A percentile compares a stretch with the other conserved stretches of the same genome.
These are phyloP conservation scores for Candida caryicola DNA, from an alignment of 805 yeast species.

Conservation along the genomic window DNA sequence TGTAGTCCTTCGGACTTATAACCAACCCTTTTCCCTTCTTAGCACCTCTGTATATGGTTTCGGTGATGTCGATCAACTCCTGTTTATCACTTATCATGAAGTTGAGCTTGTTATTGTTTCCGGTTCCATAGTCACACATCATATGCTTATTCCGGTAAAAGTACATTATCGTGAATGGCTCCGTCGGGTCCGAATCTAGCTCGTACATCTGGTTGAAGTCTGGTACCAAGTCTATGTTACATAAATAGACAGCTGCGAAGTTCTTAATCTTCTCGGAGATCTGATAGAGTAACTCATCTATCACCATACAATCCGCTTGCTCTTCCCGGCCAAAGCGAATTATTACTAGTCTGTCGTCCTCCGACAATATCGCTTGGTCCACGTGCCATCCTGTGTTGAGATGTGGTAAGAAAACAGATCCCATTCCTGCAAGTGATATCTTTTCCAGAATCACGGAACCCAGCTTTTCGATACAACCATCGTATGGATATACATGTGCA, in stretches of 20 bases:
- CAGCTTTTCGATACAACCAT: too few species aligned
- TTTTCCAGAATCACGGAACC: too few species aligned
- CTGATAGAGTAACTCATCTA: constrained; percentile 82
- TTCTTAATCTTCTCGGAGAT: constrained; percentile 81
- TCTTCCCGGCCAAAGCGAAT: constrained; percentile 83
- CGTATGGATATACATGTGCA: too few species aligned
- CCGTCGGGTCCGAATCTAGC: constrained; percentile 49
- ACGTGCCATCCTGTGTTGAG: constrained; percentile 92
- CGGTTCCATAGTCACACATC: constrained; percentile 99
- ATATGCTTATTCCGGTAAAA: constrained; percentile 90
- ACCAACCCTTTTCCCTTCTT: constrained; percentile 90
- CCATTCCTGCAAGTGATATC: too few species aligned
- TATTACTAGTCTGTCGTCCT: constrained; percentile 83
- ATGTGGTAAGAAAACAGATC: constrained; percentile 79
- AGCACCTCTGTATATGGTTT: constrained; percentile 88
- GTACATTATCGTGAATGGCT: constrained; percentile 91
- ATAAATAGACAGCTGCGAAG: constrained; percentile 83
- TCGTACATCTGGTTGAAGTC: constrained; percentile 90
- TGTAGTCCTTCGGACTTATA: constrained; percentile 72
- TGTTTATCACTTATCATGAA: constrained; percentile 74
- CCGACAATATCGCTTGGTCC: constrained; percentile 92
- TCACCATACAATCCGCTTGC: constrained; percentile 76
- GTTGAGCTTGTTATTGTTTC: constrained; percentile 91
- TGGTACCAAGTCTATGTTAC: constrained; percentile 85
- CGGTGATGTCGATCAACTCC: constrained; percentile 87